Evolutionary conservation across 2,329 filamentous ascomycete genomes (phyloP), one percentile per base, ranked within the genome.

Genomic region (Venturia asperata): DNA sequence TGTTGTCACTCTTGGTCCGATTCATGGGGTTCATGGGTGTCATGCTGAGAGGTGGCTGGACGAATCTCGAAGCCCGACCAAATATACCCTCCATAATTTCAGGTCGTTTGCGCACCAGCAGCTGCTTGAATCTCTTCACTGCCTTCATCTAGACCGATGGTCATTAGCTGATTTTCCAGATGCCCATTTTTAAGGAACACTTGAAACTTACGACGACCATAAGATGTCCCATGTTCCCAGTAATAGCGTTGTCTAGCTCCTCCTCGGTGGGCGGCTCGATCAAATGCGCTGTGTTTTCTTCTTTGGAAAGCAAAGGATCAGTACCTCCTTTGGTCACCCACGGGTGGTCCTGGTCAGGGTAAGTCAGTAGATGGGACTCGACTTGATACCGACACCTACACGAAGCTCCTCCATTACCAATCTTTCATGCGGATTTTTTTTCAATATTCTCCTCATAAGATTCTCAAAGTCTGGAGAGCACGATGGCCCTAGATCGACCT

Each of bases 211-310:
- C 89, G 69, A 97, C 90, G 63, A 87, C 90, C 66, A 97, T 81
- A 1, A 97, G 81, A 72, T 94, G 88, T 66, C 87, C 87, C 83
- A 97, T 92, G 72, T 92, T 95, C 30, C 85, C 85, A 2, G 94
- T 97, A 68, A 97, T 95, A 17, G 94, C 94, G 68, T 89, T 86
- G 71, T 91, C 91, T 72, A 97, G 85, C 77, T 99, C 94, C 65
- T 92, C 87, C 70, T 94, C 90, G 66, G 93, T 97, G 0, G 93
- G 93, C 5, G 87, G 85, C 67, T 92, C 90, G 41, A 97, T 81
- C 19, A 91, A 79, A 68, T 92, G 83, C 13, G 88, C 85, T 55
- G 90, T 95, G 70, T 99, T 99, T 72, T 97, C 92, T 68, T 92
- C 89, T 56, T 85, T 83, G 9, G 91, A 85, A 15, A 97, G 81